These are phyloP conservation scores for Penicillium nucicola DNA, from an alignment of 495 filamentous ascomycete species.

Conservation along the genomic window DNA sequence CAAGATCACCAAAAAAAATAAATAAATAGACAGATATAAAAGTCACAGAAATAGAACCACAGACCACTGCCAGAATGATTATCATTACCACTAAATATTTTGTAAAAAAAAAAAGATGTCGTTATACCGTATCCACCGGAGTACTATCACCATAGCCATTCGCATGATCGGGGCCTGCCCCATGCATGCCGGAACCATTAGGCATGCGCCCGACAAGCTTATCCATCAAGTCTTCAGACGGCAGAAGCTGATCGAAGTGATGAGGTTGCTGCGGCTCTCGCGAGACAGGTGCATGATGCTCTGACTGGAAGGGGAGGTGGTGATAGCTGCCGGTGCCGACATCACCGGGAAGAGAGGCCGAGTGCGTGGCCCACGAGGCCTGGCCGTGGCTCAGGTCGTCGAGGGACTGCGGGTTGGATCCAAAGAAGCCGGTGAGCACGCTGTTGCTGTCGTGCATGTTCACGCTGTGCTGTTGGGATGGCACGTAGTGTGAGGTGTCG, in stretches of 20 bases:
- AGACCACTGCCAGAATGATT: constrained; percentile 22
- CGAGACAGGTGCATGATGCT: constrained; percentile 32
- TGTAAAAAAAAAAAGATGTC: constrained; percentile 1
- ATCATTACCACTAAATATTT: constrained; percentile 26
- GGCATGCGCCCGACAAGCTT: constrained; percentile 40
- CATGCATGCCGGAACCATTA: constrained; percentile 35
- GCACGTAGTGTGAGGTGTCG: constrained; percentile 34
- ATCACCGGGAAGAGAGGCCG: constrained; percentile 31
- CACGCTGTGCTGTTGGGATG: constrained; percentile 29
- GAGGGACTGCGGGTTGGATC: constrained; percentile 29
- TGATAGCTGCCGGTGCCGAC: constrained; percentile 31
- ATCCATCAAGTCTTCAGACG: constrained; percentile 41
- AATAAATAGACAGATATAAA: not conserved
- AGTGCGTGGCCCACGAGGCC: constrained; percentile 34
- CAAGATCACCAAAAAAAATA: constrained; percentile 5
- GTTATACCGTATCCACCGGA: constrained; percentile 34
- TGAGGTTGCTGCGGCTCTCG: constrained; percentile 36
- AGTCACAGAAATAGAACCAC: constrained; percentile 20
- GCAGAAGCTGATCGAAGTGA: constrained; percentile 35
- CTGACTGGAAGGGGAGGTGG: constrained; percentile 34
- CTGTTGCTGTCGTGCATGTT: constrained; percentile 36
- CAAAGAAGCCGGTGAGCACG: constrained; percentile 35
- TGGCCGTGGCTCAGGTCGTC: constrained; percentile 38
- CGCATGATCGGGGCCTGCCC: constrained; percentile 37
- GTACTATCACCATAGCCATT: constrained; percentile 31